These are phyloP conservation scores for Nemania sp. DNA, from an alignment of 2,329 filamentous ascomycete genomes.

Conservation along the genomic window DNA sequence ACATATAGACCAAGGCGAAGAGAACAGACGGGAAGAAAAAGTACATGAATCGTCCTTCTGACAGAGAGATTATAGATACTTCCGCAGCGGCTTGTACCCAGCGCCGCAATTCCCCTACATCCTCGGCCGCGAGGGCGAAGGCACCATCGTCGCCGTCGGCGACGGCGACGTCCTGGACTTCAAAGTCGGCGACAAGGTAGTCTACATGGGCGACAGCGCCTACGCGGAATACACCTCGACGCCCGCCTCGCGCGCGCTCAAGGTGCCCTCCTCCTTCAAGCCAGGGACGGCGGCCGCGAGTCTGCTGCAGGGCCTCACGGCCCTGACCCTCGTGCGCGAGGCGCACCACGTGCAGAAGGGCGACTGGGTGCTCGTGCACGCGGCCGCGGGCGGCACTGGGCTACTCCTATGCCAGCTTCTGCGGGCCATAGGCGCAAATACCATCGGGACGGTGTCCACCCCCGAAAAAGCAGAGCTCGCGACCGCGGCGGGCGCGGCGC, in stretches of 20 bases:
- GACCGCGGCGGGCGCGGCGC: conserved; percentile 75
- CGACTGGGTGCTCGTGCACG: conserved; percentile 87
- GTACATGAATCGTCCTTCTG: background rate
- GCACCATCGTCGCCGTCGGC: conserved; percentile 74
- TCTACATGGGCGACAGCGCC: conserved; percentile 68
- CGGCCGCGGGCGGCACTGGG: conserved; percentile 86
- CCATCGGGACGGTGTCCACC: conserved; percentile 83
- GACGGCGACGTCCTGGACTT: conserved; percentile 66
- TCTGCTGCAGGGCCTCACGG: conserved; percentile 85
- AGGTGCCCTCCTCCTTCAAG: conserved; percentile 72
- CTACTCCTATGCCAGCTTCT: conserved; percentile 81
- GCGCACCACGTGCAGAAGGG: conserved; percentile 79
- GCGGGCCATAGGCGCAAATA: conserved; percentile 76
- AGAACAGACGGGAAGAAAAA: conserved; percentile 10
- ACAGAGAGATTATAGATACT: conserved; percentile 67
- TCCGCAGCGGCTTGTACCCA: conserved; percentile 84
- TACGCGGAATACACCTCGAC: conserved; percentile 70
- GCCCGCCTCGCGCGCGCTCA: conserved; percentile 65
- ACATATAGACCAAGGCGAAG: background rate
- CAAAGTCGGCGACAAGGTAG: conserved; percentile 76
- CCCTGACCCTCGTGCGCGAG: conserved; percentile 82
- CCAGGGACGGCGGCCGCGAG: conserved; percentile 74
- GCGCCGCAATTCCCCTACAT: conserved; percentile 76
- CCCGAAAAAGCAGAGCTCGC: conserved; percentile 79
- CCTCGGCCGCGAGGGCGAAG: conserved; percentile 83